Base-by-base conservation (phyloP, 2,329 filamentous ascomycete genomes). In the Penicillium frequentans region DNA sequence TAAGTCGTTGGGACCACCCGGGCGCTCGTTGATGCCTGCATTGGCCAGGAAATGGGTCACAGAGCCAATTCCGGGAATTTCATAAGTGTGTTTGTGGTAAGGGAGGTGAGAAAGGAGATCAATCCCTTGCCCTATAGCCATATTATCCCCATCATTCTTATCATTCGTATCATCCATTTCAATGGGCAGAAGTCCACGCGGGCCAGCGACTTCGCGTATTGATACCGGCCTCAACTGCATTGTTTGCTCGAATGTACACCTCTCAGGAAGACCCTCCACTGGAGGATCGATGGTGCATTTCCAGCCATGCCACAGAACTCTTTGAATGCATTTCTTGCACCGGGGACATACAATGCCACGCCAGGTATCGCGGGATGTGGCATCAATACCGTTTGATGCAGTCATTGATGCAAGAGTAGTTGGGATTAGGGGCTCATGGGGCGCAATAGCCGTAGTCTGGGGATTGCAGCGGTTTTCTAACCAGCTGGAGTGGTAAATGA, bases 271-370 rank as follows among this genome's bases (percentile, higher is more conserved):
- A 16, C 23, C 9, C 33, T 49, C 19, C 8, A n/a, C 10, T 10
- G 7, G 16, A 21, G 54, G 23, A 29, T 62, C 50, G 50, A 70
- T 69, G 2, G 60, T 55, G 58, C 88, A 92, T 26, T 75, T 71
- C 87, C 87, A 90, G 1, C 81, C 79, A 5, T 72, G 73, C 86
- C 88, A 92, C 24, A 79, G 71, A 14, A 81, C 76, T 1, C 89
- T 80, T 2, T 84, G 79, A 43, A 80, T 85, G 64, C 88, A 90
- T 42, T 84, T 81, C 0, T 78, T 75, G 61, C 90, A 92, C 1
- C 73, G 57, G 0, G 84, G 85, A 63, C 90, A 93, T 2, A 89
- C 83, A 47, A 91, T 83, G 0, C 89, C 89, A 50, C 78, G 77
- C 65, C 84, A 87, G 55, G 82, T 84, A 9, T 77, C 70, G 3